These are phyloP conservation scores for Cutaneotrichosporon dermatis DNA, from an alignment of 1,284 basidiomycete species.

Conservation along the genomic window DNA sequence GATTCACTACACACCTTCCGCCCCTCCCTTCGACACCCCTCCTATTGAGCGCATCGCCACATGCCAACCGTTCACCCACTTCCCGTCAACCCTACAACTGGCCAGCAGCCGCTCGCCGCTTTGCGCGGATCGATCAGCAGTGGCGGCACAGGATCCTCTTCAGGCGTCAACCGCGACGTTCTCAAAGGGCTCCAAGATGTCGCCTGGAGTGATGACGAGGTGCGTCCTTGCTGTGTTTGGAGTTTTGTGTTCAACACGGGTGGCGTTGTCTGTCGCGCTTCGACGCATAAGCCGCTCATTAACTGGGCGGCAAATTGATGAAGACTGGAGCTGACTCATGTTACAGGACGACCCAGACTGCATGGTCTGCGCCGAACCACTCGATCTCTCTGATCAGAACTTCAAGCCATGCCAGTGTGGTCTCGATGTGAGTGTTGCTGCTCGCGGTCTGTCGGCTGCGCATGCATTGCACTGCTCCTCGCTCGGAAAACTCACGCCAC, in stretches of 20 bases:
- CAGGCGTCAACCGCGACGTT: slow-evolving; percentile 45
- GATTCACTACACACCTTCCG: background rate
- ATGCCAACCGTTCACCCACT: slow-evolving; percentile 38
- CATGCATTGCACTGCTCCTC: too few species aligned
- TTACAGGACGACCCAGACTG: slow-evolving; percentile 92
- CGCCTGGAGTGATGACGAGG: slow-evolving; percentile 95
- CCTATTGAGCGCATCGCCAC: background rate
- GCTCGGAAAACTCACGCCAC: background rate
- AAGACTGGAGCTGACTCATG: slow-evolving; percentile 1
- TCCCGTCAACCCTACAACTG: slow-evolving; percentile 46
- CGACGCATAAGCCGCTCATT: too few species aligned
- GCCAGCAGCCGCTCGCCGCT: slow-evolving; percentile 36
- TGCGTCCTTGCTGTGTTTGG: slow-evolving; percentile 24
- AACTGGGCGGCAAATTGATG: slow-evolving; percentile 5
- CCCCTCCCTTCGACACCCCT: background rate
- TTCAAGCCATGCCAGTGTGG: slow-evolving; percentile 99
- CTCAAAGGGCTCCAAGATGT: slow-evolving; percentile 80
- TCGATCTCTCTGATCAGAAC: slow-evolving; percentile 98
- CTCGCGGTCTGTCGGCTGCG: too few species aligned
- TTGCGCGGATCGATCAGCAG: slow-evolving; percentile 15
- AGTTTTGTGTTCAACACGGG: too few species aligned
- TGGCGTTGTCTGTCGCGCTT: too few species aligned
- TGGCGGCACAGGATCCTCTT: slow-evolving; percentile 24
- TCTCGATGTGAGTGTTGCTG: slow-evolving; percentile 68
- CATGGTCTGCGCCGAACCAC: slow-evolving; percentile 96